Evolutionary conservation across 1,284 basidiomycete genomes (phyloP), one percentile per base, ranked within the genome.

Genomic region (Phellinidium pouzarii): DNA sequence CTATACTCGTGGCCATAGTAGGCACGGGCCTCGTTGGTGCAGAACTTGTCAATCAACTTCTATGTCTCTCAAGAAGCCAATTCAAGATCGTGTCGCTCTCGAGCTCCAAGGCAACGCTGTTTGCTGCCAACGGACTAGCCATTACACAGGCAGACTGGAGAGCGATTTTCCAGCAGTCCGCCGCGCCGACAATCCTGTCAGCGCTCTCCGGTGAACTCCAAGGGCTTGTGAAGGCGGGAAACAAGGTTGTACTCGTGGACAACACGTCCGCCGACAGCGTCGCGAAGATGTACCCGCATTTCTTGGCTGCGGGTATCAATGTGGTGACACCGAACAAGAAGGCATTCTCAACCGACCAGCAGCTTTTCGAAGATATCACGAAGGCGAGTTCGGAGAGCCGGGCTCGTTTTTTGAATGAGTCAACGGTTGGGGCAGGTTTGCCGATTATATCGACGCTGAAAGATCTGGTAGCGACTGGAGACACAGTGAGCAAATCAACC

Each of bases 271-370:
- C 89, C 37, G 87, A 94, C 48, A 75, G 73, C 14, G 80, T 99
- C 34, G 95, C 95, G 1, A 73, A 75, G 23, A 68, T 88, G 56
- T 99, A 99, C 68, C 92, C 96, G 0, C 70, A 74, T 25, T 87
- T 95, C 71, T 72, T 99, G 53, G 71, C 74, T 50, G 78, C 79
- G 5, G 94, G 93, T 6, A 79, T 98, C 51, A 82, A 87, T 65
- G 81, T 99, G 59, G 85, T 96, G 42, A 99, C 95, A 0, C 95
- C 96, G 12, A 99, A 98, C 77, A 99, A 99, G 71, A 98, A 98
- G 72, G 95, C 89, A 0, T 92, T 88, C 65, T 95, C 92, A 3
- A 84, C 87, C 0, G 74, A 80, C n/a, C 71, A 86, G 29, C 64
- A 64, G 14, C 71, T 97, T 37, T 97, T 89, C 66, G 72, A 87